Base-by-base conservation (phyloP, 805 yeast genomes). In the Suhomyces sp. region DNA sequence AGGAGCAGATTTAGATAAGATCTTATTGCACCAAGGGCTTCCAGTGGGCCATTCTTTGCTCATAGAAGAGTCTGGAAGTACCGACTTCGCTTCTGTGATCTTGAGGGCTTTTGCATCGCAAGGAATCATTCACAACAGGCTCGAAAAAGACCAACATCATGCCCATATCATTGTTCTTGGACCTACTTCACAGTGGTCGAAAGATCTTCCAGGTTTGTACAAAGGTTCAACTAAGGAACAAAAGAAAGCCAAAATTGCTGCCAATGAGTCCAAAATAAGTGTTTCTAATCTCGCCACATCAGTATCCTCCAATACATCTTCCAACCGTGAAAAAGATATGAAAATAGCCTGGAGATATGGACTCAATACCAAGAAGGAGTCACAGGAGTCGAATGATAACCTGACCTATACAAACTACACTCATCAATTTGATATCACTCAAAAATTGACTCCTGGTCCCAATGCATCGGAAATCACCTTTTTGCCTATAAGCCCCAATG, bases 321-420 rank as follows among this genome's bases (percentile, higher is more conserved):
- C 42, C 11, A 10, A 40, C 6, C 35, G 46, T 10, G 51, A 48
- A 9, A 54, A 62, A 5, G 86, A 82, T 44, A 65, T 90, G 72
- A 85, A 81, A 53, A 90, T 90, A 47, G 97, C 98, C 1, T 90
- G 98, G 98, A 75, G 97, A 50, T 90, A 90, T 52, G 93, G 91
- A 0, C 48, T 73, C 32, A 47, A 51, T 34, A 55, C 51, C 45
- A 46, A 51, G 39, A 25, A 43, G 29, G 36, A 41, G 10, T 58
- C 58, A 25, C 69, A 40, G 11, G 37, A 55, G 1, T 60, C 48
- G 4, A 29, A 28, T n/a, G 27, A 35, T 6, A n/a, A n/a, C n/a
- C n/a, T n/a, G n/a, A 54, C 59, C 2, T 67, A 69, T 46, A 80
- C 80, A 26, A 56, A 79, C 44, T 87, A 78, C 56, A 74, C 61